These are phyloP conservation scores for Talaromyces thailandensis DNA, from an alignment of 495 filamentous ascomycete genomes.

Conservation along the genomic window DNA sequence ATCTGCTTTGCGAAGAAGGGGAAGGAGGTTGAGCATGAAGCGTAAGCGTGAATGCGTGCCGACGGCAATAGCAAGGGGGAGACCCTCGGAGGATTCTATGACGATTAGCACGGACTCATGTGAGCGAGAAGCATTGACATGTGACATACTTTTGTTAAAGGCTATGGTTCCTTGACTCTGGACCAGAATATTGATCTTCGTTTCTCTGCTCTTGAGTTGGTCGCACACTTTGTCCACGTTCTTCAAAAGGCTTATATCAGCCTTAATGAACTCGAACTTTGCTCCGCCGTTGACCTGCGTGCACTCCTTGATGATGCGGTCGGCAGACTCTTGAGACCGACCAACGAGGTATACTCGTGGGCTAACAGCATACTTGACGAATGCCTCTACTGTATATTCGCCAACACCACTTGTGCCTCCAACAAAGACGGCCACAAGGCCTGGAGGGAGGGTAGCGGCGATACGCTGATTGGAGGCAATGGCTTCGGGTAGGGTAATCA, in stretches of 20 bases:
- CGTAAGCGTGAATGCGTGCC: slow-evolving; percentile 54
- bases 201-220: slow-evolving; percentile 45
- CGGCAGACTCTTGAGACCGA: slow-evolving; percentile 25
- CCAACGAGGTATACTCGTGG: slow-evolving; percentile 41
- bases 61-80: slow-evolving; percentile 42
- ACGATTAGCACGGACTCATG: not conserved
- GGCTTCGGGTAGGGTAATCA: not conserved
- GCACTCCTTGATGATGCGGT: slow-evolving; percentile 25
- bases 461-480: not conserved
- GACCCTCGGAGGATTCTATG: slow-evolving; percentile 48
- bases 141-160: slow-evolving; percentile 7
- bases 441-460: not conserved
- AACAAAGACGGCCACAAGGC: slow-evolving; percentile 17
- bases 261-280: slow-evolving; percentile 43
- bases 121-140: not conserved
- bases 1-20: slow-evolving; percentile 38
- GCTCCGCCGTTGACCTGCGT: slow-evolving; percentile 35
- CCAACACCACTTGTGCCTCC: slow-evolving; percentile 60
- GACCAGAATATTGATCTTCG: slow-evolving; percentile 54
- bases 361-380: slow-evolving; percentile 39
- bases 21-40: slow-evolving; percentile 56
- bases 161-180: slow-evolving; percentile 19
- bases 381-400: slow-evolving; percentile 43
- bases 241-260: slow-evolving; percentile 46
- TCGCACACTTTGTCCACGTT: slow-evolving; percentile 50